Evolutionary conservation across 176 grass and related monocot species (phyloP).

Genomic region (Phoenix roebelenii): DNA sequence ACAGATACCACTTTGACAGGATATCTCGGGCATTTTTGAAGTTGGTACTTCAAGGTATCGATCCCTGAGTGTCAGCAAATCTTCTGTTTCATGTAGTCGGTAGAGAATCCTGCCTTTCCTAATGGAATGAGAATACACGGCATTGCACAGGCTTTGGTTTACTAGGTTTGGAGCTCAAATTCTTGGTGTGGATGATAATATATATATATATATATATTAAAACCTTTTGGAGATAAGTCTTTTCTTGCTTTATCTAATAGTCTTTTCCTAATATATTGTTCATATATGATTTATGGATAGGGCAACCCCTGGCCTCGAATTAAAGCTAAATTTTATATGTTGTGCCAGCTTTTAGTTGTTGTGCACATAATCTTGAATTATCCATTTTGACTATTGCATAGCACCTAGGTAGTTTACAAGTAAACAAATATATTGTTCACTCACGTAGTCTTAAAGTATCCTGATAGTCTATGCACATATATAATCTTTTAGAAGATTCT

Average conservation of each 20-base stretch:
- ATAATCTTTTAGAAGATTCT: too few relatives aligned
- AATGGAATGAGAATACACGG: constrained; percentile 50
- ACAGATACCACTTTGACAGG: constrained; percentile 80
- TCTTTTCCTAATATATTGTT: background rate
- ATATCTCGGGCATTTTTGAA: constrained; percentile 61
- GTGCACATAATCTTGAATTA: too few relatives aligned
- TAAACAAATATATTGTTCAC: too few relatives aligned
- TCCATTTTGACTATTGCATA: too few relatives aligned
- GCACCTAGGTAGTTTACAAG: too few relatives aligned
- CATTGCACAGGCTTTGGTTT: constrained; percentile 44
- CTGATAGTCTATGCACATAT: too few relatives aligned
- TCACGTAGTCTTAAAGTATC: too few relatives aligned
- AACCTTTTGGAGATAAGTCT: constrained; percentile 84
- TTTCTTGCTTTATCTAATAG: background rate
- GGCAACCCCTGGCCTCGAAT: too few relatives aligned
- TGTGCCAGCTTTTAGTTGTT: too few relatives aligned
- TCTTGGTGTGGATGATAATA: constrained; percentile 79
- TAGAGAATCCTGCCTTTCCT: constrained; percentile 75
- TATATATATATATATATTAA: too few relatives aligned
- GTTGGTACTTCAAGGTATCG: constrained; percentile 92
- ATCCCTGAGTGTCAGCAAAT: constrained; percentile 63
- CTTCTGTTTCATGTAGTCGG: constrained; percentile 97
- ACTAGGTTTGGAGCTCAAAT: constrained; percentile 80
- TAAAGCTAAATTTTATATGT: too few relatives aligned
- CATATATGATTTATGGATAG: background rate